Conservation (phyloP, 495 filamentous ascomycete species). For the Rhizodiscina lignyota region DNA sequence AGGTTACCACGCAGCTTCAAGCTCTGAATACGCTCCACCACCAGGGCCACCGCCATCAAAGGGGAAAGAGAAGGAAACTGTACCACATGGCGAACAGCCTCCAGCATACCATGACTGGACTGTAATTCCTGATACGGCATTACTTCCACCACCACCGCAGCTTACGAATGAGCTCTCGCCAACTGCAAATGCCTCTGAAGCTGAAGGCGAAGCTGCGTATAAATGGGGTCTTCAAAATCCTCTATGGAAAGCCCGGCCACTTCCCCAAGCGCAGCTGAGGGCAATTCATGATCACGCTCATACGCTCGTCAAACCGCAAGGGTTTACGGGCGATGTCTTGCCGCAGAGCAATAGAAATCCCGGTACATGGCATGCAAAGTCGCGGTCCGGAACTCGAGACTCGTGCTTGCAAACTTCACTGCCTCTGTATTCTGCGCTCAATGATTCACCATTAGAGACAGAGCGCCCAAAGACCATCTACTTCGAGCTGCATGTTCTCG, state of each 20-base stretch:
- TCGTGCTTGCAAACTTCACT: slow-evolving; percentile 46
- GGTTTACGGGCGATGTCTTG: slow-evolving; percentile 29
- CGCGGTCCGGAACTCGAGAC: slow-evolving; percentile 25
- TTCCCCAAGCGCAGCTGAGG: slow-evolving; percentile 27
- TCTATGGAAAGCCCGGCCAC: slow-evolving; percentile 35
- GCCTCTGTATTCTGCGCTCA: slow-evolving; percentile 56
- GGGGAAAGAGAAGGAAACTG: too few species aligned
- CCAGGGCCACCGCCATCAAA: slow-evolving; percentile 18
- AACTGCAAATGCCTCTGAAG: slow-evolving; percentile 54
- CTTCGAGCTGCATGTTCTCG: slow-evolving; percentile 53
- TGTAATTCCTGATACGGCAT: slow-evolving; percentile 59
- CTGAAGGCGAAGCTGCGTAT: slow-evolving; percentile 55
- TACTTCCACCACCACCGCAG: slow-evolving; percentile 67
- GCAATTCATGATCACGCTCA: slow-evolving; percentile 27
- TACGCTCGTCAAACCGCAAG: slow-evolving; percentile 26
- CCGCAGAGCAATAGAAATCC: slow-evolving; percentile 7
- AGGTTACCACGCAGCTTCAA: slow-evolving; percentile 3
- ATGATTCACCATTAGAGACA: slow-evolving; percentile 48
- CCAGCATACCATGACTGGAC: slow-evolving; percentile 65
- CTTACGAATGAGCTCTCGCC: slow-evolving; percentile 50
- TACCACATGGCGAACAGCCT: slow-evolving; percentile 9
- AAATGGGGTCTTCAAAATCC: slow-evolving; percentile 51
- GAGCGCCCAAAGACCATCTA: slow-evolving; percentile 47
- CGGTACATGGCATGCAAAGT: slow-evolving; percentile 30
- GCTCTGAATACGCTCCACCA: slow-evolving; percentile 18